Evolutionary conservation across 441 rosid genomes (phyloP), one percentile per base, ranked within the genome.

Genomic region (Gossypium gossypioides): DNA sequence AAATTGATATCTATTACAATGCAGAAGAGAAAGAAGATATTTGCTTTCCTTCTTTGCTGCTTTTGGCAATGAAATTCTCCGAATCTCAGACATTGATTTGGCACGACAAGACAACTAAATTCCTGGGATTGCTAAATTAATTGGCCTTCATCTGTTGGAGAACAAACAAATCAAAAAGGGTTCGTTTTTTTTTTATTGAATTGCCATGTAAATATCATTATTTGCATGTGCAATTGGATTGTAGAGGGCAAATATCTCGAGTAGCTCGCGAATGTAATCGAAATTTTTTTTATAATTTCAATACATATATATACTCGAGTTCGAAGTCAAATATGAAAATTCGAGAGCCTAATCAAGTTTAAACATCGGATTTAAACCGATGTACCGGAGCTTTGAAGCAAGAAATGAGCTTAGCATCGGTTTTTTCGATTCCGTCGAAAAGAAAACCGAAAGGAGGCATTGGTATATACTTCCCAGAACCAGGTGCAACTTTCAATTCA

Each of bases 361-460:
- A 27, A 27, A 4, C 32, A 27, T 27, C 32, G 1, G 32, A 27
- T 27, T 27, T 27, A 27, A 27, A 4, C 32, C 6, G 1, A 27
- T 0, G 32, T 4, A 90, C 94, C 1, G 96, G 98, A 75, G 96
- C 96, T 72, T 75, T 81, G 58, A 91, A 88, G 72, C 92, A 90
- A 7, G 89, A 82, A 19, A 89, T 79, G 75, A 90, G 90, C 12
- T 71, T 78, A 64, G 89, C 90, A 76, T 92, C 96, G 44, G 81
- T 81, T 76, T 84, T 89, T 79, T 89, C 94, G 44, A 87, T 78
- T 37, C 98, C 97, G 24, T 74, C 76, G 77, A 89, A 94, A 75
- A 94, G 97, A 79, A 88, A 86, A 78, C 85, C 77, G 76, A 78
- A 94, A 42, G 97, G 90, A 24, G 85, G 80, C 96, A 90, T 89